These are phyloP conservation scores for Aspergillus melleus DNA, from an alignment of 2,329 filamentous ascomycete species.

Conservation along the genomic window DNA sequence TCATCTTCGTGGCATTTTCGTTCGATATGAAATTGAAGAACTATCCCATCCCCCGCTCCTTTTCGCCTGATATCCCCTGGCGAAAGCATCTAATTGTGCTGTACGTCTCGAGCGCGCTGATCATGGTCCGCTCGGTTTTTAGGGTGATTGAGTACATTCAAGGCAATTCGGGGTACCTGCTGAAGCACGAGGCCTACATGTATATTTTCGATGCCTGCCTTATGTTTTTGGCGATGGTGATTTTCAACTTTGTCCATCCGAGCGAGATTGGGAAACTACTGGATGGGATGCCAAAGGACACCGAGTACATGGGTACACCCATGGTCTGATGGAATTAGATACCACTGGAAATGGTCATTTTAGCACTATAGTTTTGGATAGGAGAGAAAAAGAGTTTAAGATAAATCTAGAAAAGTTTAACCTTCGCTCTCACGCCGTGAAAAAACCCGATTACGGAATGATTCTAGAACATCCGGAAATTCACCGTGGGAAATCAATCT, in stretches of 20 bases:
- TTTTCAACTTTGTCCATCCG: background rate
- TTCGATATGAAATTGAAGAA: slow-evolving; percentile 11
- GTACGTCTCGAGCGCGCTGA: slow-evolving; percentile 17
- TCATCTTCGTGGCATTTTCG: slow-evolving; percentile 38
- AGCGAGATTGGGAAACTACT: background rate
- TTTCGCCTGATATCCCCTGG: slow-evolving; percentile 5
- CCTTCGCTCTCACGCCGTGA: too few species aligned
- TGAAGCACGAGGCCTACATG: slow-evolving; percentile 19
- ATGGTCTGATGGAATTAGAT: background rate
- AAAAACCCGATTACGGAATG: background rate
- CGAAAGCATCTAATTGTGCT: slow-evolving; percentile 12
- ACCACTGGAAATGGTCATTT: background rate
- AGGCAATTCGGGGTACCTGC: slow-evolving; percentile 16
- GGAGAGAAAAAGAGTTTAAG: too few species aligned
- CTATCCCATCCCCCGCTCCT: background rate
- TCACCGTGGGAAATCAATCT: background rate
- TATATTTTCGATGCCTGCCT: slow-evolving; percentile 16
- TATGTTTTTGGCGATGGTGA: slow-evolving; percentile 2
- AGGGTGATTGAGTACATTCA: slow-evolving; percentile 22
- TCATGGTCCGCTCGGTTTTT: slow-evolving; percentile 20
- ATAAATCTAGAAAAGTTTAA: too few species aligned
- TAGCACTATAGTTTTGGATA: background rate
- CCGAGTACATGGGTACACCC: background rate
- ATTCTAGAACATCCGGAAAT: background rate
- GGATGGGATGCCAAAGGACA: background rate